Evolutionary conservation across 2,329 filamentous ascomycete genomes (phyloP), one percentile per base, ranked within the genome.

Genomic region (Beauveria sp.): DNA sequence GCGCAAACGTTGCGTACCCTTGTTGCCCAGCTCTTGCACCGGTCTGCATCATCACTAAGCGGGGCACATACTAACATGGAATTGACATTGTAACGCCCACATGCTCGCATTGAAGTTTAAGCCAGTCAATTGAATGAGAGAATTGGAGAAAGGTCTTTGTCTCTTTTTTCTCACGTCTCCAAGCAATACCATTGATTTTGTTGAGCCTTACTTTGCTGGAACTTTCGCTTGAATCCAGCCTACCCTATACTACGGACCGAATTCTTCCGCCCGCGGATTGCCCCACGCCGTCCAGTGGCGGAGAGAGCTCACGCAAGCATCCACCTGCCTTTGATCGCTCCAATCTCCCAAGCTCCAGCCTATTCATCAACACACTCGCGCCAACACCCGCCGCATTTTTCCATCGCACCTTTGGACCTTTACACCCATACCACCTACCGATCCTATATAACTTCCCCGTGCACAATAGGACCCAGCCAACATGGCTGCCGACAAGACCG

Each of bases 401-500:
- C 38, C 38, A 34, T 50, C 38, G 7, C 30, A 38, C n/a, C 10
- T 22, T 18, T 60, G 12, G 14, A 47, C 30, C 34, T 14, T 14
- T 5, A 38, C 12, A 14, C 5, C 12, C 5, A 5, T 38, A 38
- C 12, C 0, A 12, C 34, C 34, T 38, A 38, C 34, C 34, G 34
- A 5, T 38, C 34, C 2, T 5, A 12, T 24, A 8, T 24, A 24
- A 38, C 42, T 34, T 24, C 51, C 49, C 63, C 40, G 51, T 51
- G 10, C 55, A n/a, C 26, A 18, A 43, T 18, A 58, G 18, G 14
- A 18, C 59, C 63, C 70, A 54, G 67, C 71, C 62, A 45, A 65
- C 62, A 74, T 71, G 66, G 64, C 68, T 55, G 55, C 67, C 63
- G 71, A 74, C 60, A 76, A 78, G 67, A 63, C 73, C 55, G 63